Conservation (phyloP, 1,284 basidiomycete genomes). For the Phellopilus nigrolimitatus region DNA sequence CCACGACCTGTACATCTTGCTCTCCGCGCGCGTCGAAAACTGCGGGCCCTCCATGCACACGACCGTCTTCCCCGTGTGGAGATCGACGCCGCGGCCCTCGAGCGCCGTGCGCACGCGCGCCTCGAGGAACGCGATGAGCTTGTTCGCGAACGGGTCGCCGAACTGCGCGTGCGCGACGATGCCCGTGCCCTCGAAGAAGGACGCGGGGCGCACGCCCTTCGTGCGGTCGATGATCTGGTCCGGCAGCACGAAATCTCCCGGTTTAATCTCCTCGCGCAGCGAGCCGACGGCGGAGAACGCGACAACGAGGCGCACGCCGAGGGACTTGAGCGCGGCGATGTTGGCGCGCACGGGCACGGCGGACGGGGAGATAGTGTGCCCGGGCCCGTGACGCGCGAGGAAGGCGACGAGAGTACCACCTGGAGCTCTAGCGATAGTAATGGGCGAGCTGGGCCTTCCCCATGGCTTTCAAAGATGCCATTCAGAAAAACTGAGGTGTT, state of each 20-base stretch:
- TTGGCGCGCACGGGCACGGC: slow-evolving; percentile 85
- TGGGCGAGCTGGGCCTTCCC: slow-evolving; percentile 90
- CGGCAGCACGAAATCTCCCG: slow-evolving; percentile 87
- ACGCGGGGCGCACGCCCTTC: slow-evolving; percentile 82
- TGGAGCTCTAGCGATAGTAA: slow-evolving; percentile 81
- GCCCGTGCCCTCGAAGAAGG: slow-evolving; percentile 80
- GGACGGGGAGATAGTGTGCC: slow-evolving; percentile 74
- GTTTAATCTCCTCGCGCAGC: slow-evolving; percentile 91
- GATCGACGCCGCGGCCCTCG: slow-evolving; percentile 49
- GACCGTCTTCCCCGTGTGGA: slow-evolving; percentile 81
- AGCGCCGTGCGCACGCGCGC: slow-evolving; percentile 62
- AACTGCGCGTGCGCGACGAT: slow-evolving; percentile 93
- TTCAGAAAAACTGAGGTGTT: neutral
- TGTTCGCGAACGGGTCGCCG: slow-evolving; percentile 81
- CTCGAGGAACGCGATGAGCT: slow-evolving; percentile 68
- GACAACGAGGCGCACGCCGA: slow-evolving; percentile 86
- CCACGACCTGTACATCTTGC: slow-evolving; percentile 89
- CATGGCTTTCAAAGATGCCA: slow-evolving; percentile 66
- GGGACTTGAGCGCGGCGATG: slow-evolving; percentile 90
- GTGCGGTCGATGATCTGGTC: slow-evolving; percentile 96
- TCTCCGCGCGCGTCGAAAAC: slow-evolving; percentile 94
- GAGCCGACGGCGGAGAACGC: slow-evolving; percentile 97
- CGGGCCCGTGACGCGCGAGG: slow-evolving; percentile 82
- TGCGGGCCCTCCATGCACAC: slow-evolving; percentile 98
- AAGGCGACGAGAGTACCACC: slow-evolving; percentile 83